phyloP scores from a whole-genome alignment of 1,284 basidiomycete genomes.

The Agaricales sp. region DNA sequence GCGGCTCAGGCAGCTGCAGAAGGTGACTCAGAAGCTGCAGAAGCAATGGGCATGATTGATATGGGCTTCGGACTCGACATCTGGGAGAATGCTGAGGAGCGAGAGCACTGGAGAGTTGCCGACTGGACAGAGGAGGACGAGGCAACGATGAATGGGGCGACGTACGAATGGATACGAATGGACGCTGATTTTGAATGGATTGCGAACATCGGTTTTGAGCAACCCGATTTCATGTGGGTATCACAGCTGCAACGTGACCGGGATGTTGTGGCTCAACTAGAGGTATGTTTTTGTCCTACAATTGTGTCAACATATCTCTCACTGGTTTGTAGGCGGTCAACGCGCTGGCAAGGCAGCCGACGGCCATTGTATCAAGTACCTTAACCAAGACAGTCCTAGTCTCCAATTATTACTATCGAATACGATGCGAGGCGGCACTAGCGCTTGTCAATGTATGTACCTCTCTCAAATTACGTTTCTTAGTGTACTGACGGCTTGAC shows the following conservation, averaged over 20 bases:
- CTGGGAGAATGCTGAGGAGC: slow-evolving; percentile 93
- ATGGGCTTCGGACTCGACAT: slow-evolving; percentile 93
- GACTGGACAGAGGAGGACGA: slow-evolving; percentile 99
- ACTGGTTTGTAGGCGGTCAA: slow-evolving; percentile 59
- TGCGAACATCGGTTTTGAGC: slow-evolving; percentile 83
- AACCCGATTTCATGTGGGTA: slow-evolving; percentile 99
- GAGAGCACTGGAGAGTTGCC: slow-evolving; percentile 90
- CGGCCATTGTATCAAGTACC: slow-evolving; percentile 85
- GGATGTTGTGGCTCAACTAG: slow-evolving; percentile 96
- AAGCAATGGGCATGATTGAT: slow-evolving; percentile 91
- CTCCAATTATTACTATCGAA: slow-evolving; percentile 94
- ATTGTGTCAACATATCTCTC: slow-evolving; percentile 8
- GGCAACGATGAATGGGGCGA: slow-evolving; percentile 84
- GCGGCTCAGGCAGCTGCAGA: slow-evolving; percentile 90
- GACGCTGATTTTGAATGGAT: slow-evolving; percentile 99
- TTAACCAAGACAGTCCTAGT: slow-evolving; percentile 92
- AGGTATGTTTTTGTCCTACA: slow-evolving; percentile 44
- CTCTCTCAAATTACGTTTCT: slow-evolving; percentile 1
- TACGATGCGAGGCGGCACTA: slow-evolving; percentile 89
- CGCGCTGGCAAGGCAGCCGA: slow-evolving; percentile 75
- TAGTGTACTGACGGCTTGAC: slow-evolving; percentile 10
- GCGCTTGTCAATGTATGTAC: slow-evolving; percentile 74
- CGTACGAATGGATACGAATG: slow-evolving; percentile 99
- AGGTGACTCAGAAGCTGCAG: slow-evolving; percentile 82
- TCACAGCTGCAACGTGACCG: slow-evolving; percentile 93